phyloP scores from a whole-genome alignment of 2,329 filamentous ascomycete species.

The Hypoxylon sp. region DNA sequence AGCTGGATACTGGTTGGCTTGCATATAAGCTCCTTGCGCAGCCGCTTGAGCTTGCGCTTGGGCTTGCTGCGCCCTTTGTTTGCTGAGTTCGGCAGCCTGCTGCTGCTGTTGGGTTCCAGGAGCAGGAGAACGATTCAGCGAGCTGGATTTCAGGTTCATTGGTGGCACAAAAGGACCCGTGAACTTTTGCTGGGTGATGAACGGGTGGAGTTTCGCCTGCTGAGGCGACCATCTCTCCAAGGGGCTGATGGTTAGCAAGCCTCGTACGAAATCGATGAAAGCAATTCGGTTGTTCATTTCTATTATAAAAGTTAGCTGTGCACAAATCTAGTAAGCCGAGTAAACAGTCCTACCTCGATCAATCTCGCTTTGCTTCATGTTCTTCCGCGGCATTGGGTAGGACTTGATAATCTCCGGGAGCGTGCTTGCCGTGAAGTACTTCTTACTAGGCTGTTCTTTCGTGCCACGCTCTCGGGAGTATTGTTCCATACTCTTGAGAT shows the following conservation, averaged over 20 bases:
- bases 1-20: slow-evolving; percentile 64
- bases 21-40: slow-evolving; percentile 75
- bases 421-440: slow-evolving; percentile 96
- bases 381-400: slow-evolving; percentile 98
- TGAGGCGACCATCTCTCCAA: slow-evolving; percentile 98
- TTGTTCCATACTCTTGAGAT: slow-evolving; percentile 97
- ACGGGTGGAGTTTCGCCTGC: slow-evolving; percentile 96
- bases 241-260: slow-evolving; percentile 93
- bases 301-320: slow-evolving; percentile 59
- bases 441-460: slow-evolving; percentile 99
- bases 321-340: slow-evolving; percentile 16
- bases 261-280: slow-evolving; percentile 98
- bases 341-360: slow-evolving; percentile 81
- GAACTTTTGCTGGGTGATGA: slow-evolving; percentile 98
- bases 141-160: slow-evolving; percentile 93
- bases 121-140: slow-evolving; percentile 87
- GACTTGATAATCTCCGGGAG: slow-evolving; percentile 97
- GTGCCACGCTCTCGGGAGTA: slow-evolving; percentile 95
- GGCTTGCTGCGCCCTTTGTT: slow-evolving; percentile 84
- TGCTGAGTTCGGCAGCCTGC: slow-evolving; percentile 93
- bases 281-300: slow-evolving; percentile 99
- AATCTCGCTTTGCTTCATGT: slow-evolving; percentile 98
- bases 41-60: slow-evolving; percentile 79
- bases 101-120: slow-evolving; percentile 96
- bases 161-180: slow-evolving; percentile 96